These are phyloP conservation scores for Leavenworthia alabamica DNA, from an alignment of 345 rosid species.

Conservation along the genomic window DNA sequence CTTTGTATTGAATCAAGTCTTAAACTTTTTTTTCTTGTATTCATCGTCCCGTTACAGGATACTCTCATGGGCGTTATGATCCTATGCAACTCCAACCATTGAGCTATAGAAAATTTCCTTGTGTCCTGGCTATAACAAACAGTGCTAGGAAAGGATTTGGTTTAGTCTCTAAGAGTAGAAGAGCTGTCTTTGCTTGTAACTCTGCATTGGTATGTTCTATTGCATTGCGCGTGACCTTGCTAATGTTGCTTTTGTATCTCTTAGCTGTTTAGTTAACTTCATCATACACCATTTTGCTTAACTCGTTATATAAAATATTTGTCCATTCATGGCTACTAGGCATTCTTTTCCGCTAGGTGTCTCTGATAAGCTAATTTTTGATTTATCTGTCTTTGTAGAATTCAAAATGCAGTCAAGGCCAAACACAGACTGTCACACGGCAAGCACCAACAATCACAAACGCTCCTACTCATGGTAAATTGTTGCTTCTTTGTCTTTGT, in stretches of 20 bases:
- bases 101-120: not conserved
- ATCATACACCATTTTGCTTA: not conserved
- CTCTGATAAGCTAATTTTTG: not conserved
- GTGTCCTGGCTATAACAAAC: conserved; percentile 17
- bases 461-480: conserved; percentile 66
- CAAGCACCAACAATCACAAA: conserved; percentile 67
- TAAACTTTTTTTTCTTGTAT: conserved; percentile 2
- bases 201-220: conserved; percentile 37
- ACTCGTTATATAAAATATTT: not conserved
- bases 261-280: not conserved
- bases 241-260: not conserved
- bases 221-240: not conserved
- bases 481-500: not conserved
- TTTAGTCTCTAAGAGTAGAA: conserved; percentile 9
- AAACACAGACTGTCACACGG: conserved; percentile 68
- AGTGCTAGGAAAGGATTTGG: conserved; percentile 6
- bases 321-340: not conserved
- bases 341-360: not conserved
- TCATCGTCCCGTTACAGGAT: not conserved
- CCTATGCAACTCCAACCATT: conserved; percentile 15
- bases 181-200: conserved; percentile 30
- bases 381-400: conserved; percentile 39
- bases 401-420: conserved; percentile 61
- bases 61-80: conserved; percentile 1
- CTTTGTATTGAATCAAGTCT: not conserved